These are phyloP conservation scores for Rhodotorula glutinis DNA, from an alignment of 1,284 basidiomycete genomes.

Conservation along the genomic window DNA sequence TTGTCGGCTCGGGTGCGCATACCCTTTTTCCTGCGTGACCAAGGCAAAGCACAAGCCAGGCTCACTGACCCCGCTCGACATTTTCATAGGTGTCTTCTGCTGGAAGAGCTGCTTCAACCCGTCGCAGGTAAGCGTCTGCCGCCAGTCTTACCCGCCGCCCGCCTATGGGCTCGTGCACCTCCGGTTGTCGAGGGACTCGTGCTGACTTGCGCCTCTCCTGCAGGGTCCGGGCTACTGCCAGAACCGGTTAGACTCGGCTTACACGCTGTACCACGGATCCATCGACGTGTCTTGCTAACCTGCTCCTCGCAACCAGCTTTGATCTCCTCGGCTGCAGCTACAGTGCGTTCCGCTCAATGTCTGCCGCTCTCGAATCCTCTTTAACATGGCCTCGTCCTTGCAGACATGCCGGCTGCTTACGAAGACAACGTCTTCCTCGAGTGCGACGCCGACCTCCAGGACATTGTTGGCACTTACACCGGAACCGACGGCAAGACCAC, in stretches of 20 bases:
- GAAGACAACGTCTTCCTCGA: constrained; percentile 58
- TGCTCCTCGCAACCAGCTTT: no score
- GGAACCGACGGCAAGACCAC: constrained; percentile 19
- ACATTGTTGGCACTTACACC: constrained; percentile 58
- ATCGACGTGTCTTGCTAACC: no score
- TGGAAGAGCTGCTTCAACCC: constrained; percentile 20
- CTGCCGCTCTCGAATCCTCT: background rate
- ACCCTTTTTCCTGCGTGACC: no score
- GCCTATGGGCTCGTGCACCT: no score
- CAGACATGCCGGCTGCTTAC: constrained; percentile 61
- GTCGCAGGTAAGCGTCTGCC: background rate
- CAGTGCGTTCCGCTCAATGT: background rate
- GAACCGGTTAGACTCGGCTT: constrained; percentile 27
- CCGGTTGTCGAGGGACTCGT: no score
- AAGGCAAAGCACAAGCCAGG: no score
- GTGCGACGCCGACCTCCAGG: constrained; percentile 64
- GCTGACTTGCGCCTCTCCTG: no score
- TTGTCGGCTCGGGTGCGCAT: background rate
- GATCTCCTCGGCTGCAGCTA: constrained; percentile 64
- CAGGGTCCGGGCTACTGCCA: constrained; percentile 49
- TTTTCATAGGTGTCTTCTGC: background rate
- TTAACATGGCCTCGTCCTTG: background rate
- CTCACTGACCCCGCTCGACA: background rate
- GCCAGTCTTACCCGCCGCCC: background rate
- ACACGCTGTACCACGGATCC: no score